Percentiles rank a stretch among this genome's conserved stretches.
These are phyloP conservation scores for Phlebiopsis flavidoalba DNA, from an alignment of 768 basidiomycete species.

Conservation along the genomic window DNA sequence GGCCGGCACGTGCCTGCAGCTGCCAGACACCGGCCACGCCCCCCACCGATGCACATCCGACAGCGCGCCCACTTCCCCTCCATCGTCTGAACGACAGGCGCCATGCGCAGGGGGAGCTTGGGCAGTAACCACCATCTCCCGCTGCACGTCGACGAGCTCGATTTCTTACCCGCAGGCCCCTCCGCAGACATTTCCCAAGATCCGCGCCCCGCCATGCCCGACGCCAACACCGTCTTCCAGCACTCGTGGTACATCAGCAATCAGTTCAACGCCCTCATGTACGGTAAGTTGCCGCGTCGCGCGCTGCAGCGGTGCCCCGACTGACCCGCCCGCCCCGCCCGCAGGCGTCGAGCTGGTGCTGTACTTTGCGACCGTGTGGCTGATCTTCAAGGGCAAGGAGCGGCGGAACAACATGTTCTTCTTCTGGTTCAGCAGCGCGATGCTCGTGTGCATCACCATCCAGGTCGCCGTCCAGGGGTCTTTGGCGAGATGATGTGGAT, in stretches of 20 bases:
- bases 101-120: background rate
- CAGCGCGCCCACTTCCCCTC: no score
- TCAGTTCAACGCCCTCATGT: slow-evolving; percentile 6
- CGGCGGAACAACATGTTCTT: slow-evolving; percentile 15
- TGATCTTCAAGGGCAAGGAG: slow-evolving; percentile 2
- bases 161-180: background rate
- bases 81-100: no score
- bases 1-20: no score
- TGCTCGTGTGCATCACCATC: slow-evolving; percentile 23
- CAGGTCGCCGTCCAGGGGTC: slow-evolving; percentile 20
- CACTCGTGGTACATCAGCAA: slow-evolving; percentile 13
- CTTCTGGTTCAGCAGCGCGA: slow-evolving; percentile 17
- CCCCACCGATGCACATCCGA: no score
- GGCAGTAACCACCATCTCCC: background rate
- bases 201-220: background rate
- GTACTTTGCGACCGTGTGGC: slow-evolving; percentile 14
- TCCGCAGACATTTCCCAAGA: background rate
- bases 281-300: slow-evolving; percentile 3
- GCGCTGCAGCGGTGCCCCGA: background rate
- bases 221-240: slow-evolving; percentile 8
- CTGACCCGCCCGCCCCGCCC: background rate
- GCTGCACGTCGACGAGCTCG: background rate
- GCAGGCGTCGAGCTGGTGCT: slow-evolving; percentile 18
- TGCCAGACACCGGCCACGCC: no score
- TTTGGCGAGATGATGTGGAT: slow-evolving; percentile 26